A percentile compares a stretch with the other conserved stretches of the same genome.
These are phyloP conservation scores for Nannizziopsis arthrosporioides DNA, from an alignment of 2,329 filamentous ascomycete species.

Conservation along the genomic window DNA sequence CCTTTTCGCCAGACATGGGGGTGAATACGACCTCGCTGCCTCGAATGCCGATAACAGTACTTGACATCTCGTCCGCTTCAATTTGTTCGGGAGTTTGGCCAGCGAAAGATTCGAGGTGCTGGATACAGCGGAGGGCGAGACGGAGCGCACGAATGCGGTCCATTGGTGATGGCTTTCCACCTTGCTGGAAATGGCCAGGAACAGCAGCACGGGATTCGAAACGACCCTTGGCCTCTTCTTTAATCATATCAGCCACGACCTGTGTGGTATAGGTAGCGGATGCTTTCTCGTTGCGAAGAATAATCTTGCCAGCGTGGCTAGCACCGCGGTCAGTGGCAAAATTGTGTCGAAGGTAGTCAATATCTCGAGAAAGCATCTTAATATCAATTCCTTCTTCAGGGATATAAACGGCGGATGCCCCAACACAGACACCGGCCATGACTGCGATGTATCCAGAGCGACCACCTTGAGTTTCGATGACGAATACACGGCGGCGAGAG, in stretches of 20 bases:
- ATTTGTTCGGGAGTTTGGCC: constrained; percentile 56
- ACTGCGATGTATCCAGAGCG: constrained; percentile 89
- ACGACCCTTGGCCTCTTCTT: constrained; percentile 77
- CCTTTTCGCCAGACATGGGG: constrained; percentile 50
- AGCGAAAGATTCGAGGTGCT: constrained; percentile 73
- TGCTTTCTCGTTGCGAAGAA: constrained; percentile 92
- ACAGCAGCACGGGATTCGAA: constrained; percentile 90
- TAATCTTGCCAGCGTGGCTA: constrained; percentile 79
- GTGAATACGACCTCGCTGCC: constrained; percentile 83
- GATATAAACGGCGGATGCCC: constrained; percentile 86
- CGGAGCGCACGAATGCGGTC: constrained; percentile 85
- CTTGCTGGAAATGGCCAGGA: constrained; percentile 89
- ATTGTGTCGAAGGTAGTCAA: constrained; percentile 73
- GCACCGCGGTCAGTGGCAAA: constrained; percentile 80
- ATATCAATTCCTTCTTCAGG: constrained; percentile 92
- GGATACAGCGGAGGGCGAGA: constrained; percentile 85
- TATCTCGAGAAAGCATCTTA: constrained; percentile 83
- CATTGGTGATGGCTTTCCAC: constrained; percentile 86
- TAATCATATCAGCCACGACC: constrained; percentile 89
- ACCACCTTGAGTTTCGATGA: constrained; percentile 95
- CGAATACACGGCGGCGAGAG: constrained; percentile 84
- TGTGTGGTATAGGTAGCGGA: constrained; percentile 84
- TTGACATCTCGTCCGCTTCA: constrained; percentile 58
- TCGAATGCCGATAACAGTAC: constrained; percentile 81
- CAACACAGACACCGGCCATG: constrained; percentile 79